Percentiles rank a stretch among this genome's conserved stretches.
Conservation (phyloP, 768 basidiomycete genomes). For the Chiua virens region DNA sequence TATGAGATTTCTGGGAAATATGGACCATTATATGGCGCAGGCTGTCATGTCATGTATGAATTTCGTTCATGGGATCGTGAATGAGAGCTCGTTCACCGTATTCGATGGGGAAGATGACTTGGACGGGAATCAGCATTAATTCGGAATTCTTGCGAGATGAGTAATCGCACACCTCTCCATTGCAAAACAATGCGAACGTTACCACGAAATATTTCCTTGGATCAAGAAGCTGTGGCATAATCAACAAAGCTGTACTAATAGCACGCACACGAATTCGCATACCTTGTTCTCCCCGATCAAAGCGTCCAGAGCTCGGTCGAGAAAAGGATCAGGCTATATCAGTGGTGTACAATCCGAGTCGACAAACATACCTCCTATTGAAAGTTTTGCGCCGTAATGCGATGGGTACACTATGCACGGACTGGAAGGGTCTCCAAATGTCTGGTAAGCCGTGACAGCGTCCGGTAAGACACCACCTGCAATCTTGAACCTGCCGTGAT, state of each 20-base stretch:
- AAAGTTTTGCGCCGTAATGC: constrained; percentile 52
- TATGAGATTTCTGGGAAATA: constrained; percentile 59
- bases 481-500: constrained; percentile 54
- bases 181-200: constrained; percentile 56
- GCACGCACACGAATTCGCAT: background rate
- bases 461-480: constrained; percentile 54
- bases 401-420: constrained; percentile 57
- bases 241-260: background rate
- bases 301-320: constrained; percentile 41
- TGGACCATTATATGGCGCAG: constrained; percentile 55
- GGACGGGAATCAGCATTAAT: background rate
- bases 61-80: background rate
- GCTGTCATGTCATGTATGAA: constrained; percentile 30
- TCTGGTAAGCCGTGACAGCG: constrained; percentile 57
- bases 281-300: constrained; percentile 54
- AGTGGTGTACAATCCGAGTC: background rate
- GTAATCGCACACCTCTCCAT: constrained; percentile 48
- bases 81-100: constrained; percentile 38
- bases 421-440: constrained; percentile 50
- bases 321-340: constrained; percentile 34
- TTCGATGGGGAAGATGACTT: constrained; percentile 62
- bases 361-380: constrained; percentile 40
- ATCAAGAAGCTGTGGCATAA: constrained; percentile 42
- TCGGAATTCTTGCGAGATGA: background rate
- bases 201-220: constrained; percentile 54